A percentile compares a stretch with the other conserved stretches of the same genome.
Conservation (phyloP, 345 rosid species). For the Eutrema japonicum region DNA sequence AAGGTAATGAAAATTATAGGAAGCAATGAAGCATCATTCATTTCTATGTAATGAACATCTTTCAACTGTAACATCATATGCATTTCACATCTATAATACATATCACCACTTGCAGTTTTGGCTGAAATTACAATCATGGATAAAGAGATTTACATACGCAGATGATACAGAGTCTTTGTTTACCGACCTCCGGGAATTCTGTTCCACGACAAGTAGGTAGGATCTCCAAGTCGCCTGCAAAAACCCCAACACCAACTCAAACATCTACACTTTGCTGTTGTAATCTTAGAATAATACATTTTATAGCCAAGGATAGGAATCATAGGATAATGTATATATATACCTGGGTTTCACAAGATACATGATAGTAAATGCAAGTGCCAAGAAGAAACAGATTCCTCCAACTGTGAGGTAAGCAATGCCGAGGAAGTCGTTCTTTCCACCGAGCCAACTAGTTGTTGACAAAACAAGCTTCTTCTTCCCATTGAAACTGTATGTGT, state of each 20-base stretch:
- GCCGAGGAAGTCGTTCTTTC: conserved; percentile 96
- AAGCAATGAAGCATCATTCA: conserved; percentile 4
- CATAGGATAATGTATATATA: background rate
- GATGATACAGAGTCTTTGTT: conserved; percentile 19
- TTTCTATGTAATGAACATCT: conserved; percentile 20
- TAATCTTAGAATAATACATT: background rate
- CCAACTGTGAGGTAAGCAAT: conserved; percentile 95
- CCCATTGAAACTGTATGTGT: conserved; percentile 92
- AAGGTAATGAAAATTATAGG: conserved; percentile 22
- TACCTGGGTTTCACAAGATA: conserved; percentile 96
- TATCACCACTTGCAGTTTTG: conserved; percentile 24
- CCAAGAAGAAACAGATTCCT: conserved; percentile 81
- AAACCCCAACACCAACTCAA: conserved; percentile 15
- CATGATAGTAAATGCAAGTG: conserved; percentile 73
- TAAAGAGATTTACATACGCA: conserved; percentile 31
- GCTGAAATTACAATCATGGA: conserved; percentile 30
- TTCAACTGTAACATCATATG: conserved; percentile 28
- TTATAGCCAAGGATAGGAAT: background rate
- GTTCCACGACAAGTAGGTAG: conserved; percentile 94
- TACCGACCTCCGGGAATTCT: conserved; percentile 68
- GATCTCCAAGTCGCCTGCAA: conserved; percentile 93
- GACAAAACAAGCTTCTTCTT: conserved; percentile 96
- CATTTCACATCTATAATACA: conserved; percentile 27
- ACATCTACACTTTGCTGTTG: conserved; percentile 3
- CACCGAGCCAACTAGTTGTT: conserved; percentile 98